Evolutionary conservation across 345 rosid genomes (phyloP).

Genomic region (Gossypioides kirkii): DNA sequence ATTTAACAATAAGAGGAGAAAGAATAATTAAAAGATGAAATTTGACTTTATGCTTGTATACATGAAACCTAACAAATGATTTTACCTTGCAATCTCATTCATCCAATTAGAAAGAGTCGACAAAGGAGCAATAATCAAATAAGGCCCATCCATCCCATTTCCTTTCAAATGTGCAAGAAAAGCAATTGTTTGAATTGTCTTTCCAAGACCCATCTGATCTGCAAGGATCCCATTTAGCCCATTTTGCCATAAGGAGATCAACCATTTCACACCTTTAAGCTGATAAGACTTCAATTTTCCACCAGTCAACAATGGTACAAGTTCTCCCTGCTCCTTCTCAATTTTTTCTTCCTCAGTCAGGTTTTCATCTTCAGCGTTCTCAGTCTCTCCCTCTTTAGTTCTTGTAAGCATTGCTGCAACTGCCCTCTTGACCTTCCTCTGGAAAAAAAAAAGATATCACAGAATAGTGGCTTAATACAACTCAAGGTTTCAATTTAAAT

Average conservation of each 20-base stretch:
- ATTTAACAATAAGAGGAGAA: not conserved
- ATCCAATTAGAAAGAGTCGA: conserved; percentile 95
- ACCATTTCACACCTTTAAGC: conserved; percentile 95
- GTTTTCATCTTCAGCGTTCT: conserved; percentile 33
- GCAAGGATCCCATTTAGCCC: conserved; percentile 97
- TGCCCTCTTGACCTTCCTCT: conserved; percentile 84
- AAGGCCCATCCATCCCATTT: conserved; percentile 85
- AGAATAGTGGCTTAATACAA: not conserved
- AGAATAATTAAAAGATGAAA: not conserved
- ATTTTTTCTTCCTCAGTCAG: conserved; percentile 69
- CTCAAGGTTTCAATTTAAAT: not conserved
- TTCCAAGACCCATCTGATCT: conserved; percentile 99
- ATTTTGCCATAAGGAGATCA: conserved; percentile 91
- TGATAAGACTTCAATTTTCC: conserved; percentile 87
- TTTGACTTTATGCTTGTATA: not conserved
- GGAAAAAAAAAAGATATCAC: not conserved
- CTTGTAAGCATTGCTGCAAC: conserved; percentile 94
- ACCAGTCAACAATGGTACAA: conserved; percentile 83
- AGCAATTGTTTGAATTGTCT: conserved; percentile 92
- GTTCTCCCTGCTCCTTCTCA: conserved; percentile 74
- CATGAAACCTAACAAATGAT: conserved; percentile 3
- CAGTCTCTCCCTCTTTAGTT: conserved; percentile 57
- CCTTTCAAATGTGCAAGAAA: conserved; percentile 87
- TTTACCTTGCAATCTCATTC: conserved; percentile 75
- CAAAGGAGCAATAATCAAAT: conserved; percentile 89